phyloP scores from a whole-genome alignment of 768 basidiomycete species.

The Rhodotorula graminis region DNA sequence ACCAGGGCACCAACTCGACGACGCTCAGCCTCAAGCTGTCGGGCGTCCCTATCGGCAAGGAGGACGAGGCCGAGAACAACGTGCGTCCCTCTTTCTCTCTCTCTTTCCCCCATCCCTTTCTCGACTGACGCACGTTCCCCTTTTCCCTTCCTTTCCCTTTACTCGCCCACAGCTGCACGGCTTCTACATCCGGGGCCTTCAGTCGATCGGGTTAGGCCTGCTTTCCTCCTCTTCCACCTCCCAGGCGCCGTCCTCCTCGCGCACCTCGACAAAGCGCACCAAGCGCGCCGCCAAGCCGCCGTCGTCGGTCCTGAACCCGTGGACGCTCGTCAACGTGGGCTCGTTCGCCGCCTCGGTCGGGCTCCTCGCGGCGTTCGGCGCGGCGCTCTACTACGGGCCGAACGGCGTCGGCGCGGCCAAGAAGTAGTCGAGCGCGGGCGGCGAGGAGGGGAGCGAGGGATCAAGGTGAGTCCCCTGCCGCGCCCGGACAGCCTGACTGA shows the following conservation, averaged over 20 bases:
- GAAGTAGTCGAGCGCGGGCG: background rate
- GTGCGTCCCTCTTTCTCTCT: background rate
- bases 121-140: no score
- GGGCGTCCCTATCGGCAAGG: slow-evolving; percentile 42
- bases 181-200: slow-evolving; percentile 30
- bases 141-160: no score
- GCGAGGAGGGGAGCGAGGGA: background rate
- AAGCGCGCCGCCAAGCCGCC: background rate
- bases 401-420: slow-evolving; percentile 28
- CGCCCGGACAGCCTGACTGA: slow-evolving; percentile 34
- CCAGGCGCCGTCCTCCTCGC: background rate
- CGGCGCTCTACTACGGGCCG: slow-evolving; percentile 40
- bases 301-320: slow-evolving; percentile 16
- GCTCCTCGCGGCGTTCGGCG: slow-evolving; percentile 32
- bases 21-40: slow-evolving; percentile 37
- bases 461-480: background rate
- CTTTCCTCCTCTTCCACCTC: slow-evolving; percentile 11
- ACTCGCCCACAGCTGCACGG: background rate
- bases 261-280: background rate
- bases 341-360: slow-evolving; percentile 29
- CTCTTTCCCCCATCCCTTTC: no score
- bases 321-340: slow-evolving; percentile 24
- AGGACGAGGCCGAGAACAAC: slow-evolving; percentile 42
- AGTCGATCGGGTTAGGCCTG: slow-evolving; percentile 35
- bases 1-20: slow-evolving; percentile 40